Percentiles rank a stretch among this genome's conserved stretches.
These are phyloP conservation scores for Mycena pura DNA, from an alignment of 768 basidiomycete species.

Conservation along the genomic window DNA sequence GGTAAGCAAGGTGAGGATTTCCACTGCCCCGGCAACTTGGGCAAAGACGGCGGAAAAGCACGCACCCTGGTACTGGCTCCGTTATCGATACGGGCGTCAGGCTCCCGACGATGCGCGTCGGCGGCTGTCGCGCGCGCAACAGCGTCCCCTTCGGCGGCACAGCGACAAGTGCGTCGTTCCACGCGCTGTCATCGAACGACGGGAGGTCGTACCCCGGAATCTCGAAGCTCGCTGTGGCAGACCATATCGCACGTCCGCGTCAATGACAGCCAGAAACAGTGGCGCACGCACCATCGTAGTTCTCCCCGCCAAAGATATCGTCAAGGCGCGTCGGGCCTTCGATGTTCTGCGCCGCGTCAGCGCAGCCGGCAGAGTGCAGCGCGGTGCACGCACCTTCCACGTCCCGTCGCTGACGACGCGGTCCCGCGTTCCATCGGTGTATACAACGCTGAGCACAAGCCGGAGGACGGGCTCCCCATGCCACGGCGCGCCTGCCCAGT, in stretches of 20 bases:
- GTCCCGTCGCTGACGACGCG: slow-evolving; percentile 28
- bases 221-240: slow-evolving; percentile 29
- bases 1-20: too few species aligned
- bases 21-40: too few species aligned
- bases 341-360: neutral
- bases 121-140: slow-evolving; percentile 31
- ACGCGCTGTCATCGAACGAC: slow-evolving; percentile 27
- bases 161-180: slow-evolving; percentile 30
- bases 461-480: slow-evolving; percentile 36
- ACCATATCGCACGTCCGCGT: neutral
- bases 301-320: slow-evolving; percentile 40
- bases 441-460: slow-evolving; percentile 33
- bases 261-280: neutral
- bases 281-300: slow-evolving; percentile 33
- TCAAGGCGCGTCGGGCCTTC: slow-evolving; percentile 39
- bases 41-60: neutral
- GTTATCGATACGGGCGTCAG: slow-evolving; percentile 33
- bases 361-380: neutral
- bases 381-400: slow-evolving; percentile 27
- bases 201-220: slow-evolving; percentile 30
- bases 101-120: slow-evolving; percentile 31
- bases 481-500: slow-evolving; percentile 39
- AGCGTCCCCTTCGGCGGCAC: slow-evolving; percentile 31
- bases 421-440: slow-evolving; percentile 31
- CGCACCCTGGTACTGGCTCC: slow-evolving; percentile 30